A percentile compares a stretch with the other conserved stretches of the same genome.
These are phyloP conservation scores for Populus deltoides DNA, from an alignment of 345 rosid genomes.

Conservation along the genomic window DNA sequence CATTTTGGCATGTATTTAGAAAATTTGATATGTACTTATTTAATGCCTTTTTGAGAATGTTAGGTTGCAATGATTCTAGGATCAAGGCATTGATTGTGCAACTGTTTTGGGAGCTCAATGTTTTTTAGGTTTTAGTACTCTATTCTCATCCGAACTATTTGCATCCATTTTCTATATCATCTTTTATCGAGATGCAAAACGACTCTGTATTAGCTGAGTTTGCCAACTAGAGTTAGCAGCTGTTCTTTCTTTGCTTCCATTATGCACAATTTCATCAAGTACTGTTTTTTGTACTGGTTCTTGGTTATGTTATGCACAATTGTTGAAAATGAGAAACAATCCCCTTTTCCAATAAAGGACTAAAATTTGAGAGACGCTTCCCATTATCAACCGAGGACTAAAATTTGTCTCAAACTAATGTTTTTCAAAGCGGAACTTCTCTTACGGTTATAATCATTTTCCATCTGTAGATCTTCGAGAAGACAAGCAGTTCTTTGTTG, in stretches of 20 bases:
- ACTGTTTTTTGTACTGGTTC: not conserved
- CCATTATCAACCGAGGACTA: not conserved
- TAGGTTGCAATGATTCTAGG: not conserved
- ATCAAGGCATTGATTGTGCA: not conserved
- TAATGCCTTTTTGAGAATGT: too few species aligned
- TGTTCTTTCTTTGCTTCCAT: not conserved
- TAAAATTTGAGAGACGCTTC: not conserved
- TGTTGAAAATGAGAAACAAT: not conserved
- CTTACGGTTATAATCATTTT: not conserved
- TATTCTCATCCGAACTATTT: not conserved
- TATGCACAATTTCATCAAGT: not conserved
- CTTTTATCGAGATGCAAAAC: not conserved
- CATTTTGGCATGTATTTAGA: not conserved
- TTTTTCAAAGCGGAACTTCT: not conserved
- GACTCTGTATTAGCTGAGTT: not conserved
- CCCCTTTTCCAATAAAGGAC: not conserved
- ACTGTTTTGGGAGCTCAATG: not conserved
- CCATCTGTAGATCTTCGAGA: constrained; percentile 75
- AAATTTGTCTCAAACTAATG: not conserved
- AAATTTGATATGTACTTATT: not conserved
- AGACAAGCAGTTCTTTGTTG: constrained; percentile 78
- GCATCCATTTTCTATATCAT: not conserved
- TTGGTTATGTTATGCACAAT: not conserved
- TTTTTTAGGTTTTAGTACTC: not conserved
- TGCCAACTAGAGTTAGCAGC: not conserved